Percentiles rank a stretch among this genome's conserved stretches.
phyloP scores from a whole-genome alignment of 2,329 filamentous ascomycete genomes.

The Neopestalotiopsis sp. region DNA sequence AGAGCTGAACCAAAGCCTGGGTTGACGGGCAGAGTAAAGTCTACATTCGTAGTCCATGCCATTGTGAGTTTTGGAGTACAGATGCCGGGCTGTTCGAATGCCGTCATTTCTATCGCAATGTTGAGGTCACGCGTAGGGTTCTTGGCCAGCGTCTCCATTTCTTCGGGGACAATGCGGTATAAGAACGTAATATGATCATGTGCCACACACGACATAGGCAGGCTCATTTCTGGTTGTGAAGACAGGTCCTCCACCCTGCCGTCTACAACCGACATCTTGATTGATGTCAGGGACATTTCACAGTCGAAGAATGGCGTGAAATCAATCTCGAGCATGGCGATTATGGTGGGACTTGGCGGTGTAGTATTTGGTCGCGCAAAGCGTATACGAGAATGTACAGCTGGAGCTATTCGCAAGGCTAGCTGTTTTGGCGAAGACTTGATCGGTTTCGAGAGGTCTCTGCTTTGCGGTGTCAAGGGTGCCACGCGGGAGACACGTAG shows the following conservation, averaged over 20 bases:
- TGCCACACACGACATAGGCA: constrained; percentile 68
- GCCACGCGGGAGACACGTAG: constrained; percentile 77
- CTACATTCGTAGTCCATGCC: constrained; percentile 71
- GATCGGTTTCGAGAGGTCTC: constrained; percentile 68
- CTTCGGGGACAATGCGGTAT: constrained; percentile 66
- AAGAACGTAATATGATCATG: constrained; percentile 79
- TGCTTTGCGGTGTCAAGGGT: constrained; percentile 65
- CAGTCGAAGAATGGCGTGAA: constrained; percentile 74
- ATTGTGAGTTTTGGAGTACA: constrained; percentile 69
- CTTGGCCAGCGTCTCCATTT: constrained; percentile 51
- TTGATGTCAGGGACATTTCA: constrained; percentile 65
- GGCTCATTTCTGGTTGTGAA: constrained; percentile 50
- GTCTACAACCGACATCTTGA: constrained; percentile 62
- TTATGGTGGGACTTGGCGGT: constrained; percentile 64
- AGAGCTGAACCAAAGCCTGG: constrained; percentile 64
- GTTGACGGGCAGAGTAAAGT: constrained; percentile 72
- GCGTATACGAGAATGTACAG: constrained; percentile 74
- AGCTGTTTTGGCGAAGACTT: constrained; percentile 64
- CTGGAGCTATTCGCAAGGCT: constrained; percentile 69
- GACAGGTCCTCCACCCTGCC: constrained; percentile 66
- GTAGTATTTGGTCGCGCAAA: constrained; percentile 69
- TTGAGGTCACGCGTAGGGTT: constrained; percentile 58
- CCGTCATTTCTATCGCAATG: constrained; percentile 66
- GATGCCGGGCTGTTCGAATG: constrained; percentile 57
- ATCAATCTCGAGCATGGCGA: constrained; percentile 77